Evolutionary conservation across 2,329 filamentous ascomycete genomes (phyloP), one percentile per base, ranked within the genome.

Genomic region (Amphichorda felina): DNA sequence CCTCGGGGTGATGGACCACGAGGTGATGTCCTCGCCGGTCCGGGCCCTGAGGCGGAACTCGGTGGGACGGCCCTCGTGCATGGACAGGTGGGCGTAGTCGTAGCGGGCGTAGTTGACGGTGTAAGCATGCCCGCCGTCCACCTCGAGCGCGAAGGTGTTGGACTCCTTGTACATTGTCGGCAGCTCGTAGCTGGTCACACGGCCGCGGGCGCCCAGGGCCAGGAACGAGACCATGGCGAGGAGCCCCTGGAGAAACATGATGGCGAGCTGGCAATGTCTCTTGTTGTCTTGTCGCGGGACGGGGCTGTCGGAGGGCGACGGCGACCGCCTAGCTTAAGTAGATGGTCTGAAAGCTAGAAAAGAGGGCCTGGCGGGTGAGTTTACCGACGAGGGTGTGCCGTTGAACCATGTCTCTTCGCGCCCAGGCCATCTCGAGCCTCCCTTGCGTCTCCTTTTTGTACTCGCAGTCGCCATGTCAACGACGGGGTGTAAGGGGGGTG

Each of bases 71-170:
- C 27, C 18, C 17, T 30, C 26, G 11, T 36, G 26, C 34, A 36
- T 36, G 27, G 34, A 36, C n/a, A 36, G 27, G 19, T 36, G 34
- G 26, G 29, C 34, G 18, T 36, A 36, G 27, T 36, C 34, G 18
- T 36, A 36, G 9, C n/a, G 9, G 18, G 34, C 34, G 30, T 36
- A 36, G 34, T 21, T 30, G 26, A 36, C 34, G 14, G 34, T 36
- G 26, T 36, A 19, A 25, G 30, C 30, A 14, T 36, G 11, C 8
- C n/a, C 28, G n/a, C 34, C 34, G 18, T 36, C 29, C 16, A 36
- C 34, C 11, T 28, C 14, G 6, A 36, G 34, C 2, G n/a, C 4
- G n/a, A 36, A 36, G 16, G 21, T 25, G 8, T 16, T 18, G 8
- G 34, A 36, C 26, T 36, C 22, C 16, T 30, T 18, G 34, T 36